These are phyloP conservation scores for Urostyla sp. DNA, from an alignment of 73 alveolate genomes.

Conservation along the genomic window DNA sequence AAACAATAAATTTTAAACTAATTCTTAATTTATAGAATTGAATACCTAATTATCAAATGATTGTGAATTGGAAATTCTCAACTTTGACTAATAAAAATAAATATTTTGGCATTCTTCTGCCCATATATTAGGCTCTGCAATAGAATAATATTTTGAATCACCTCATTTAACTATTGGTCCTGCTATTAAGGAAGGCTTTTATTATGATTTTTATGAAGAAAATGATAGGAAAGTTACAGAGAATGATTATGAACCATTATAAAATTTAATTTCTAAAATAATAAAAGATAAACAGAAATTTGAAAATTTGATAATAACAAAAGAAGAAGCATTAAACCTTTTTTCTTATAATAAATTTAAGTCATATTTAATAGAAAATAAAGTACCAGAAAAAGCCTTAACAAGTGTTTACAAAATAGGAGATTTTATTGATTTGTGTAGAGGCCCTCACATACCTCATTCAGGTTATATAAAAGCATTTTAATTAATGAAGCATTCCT, in stretches of 20 bases:
- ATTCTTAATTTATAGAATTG: slow-evolving; percentile 9
- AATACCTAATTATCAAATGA: not conserved
- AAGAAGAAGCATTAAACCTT: slow-evolving; percentile 93
- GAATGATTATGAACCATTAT: slow-evolving; percentile 75
- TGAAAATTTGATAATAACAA: slow-evolving; percentile 89
- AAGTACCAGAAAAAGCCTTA: slow-evolving; percentile 91
- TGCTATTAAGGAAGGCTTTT: slow-evolving; percentile 93
- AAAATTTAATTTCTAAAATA: slow-evolving; percentile 80
- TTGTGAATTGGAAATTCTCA: too few species aligned
- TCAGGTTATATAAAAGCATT: slow-evolving; percentile 96
- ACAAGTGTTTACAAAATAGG: slow-evolving; percentile 98
- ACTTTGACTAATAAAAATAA: not conserved
- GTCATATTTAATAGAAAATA: slow-evolving; percentile 84
- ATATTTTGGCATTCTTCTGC: slow-evolving; percentile 94
- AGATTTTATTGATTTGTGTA: slow-evolving; percentile 97
- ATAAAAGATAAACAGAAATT: slow-evolving; percentile 90
- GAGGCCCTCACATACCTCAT: slow-evolving; percentile 99
- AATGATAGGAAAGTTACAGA: slow-evolving; percentile 74
- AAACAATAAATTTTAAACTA: not conserved
- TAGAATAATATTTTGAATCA: slow-evolving; percentile 76
- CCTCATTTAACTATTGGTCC: slow-evolving; percentile 86
- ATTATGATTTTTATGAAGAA: slow-evolving; percentile 87
- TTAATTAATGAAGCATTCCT: slow-evolving; percentile 85
- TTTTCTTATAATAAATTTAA: slow-evolving; percentile 91
- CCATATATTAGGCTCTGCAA: slow-evolving; percentile 91